Evolutionary conservation across 2,329 filamentous ascomycete genomes (phyloP), one percentile per base, ranked within the genome.

Genomic region (Neophaeococcomyces mojaviensis): DNA sequence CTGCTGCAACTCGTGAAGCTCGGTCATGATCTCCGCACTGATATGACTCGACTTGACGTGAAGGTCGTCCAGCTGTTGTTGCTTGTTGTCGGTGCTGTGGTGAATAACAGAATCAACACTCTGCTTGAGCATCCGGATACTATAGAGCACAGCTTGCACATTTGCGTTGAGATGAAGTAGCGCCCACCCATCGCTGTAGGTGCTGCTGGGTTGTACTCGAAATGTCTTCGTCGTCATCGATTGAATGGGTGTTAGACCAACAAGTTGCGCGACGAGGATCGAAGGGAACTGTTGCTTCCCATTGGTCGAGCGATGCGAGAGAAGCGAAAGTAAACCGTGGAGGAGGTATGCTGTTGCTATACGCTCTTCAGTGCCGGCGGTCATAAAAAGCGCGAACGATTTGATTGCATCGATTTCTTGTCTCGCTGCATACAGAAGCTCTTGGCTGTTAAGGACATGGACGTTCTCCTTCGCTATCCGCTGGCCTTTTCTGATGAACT

Each of bases 131-230:
- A 84, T 75, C 35, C 79, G 71, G 1, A 84, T 58, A 0, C 81
- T 84, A 57, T 84, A 85, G 4, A 78, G 61, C 1, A 72, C 68
- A 3, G 76, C 77, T 44, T 82, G 77, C 0, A 79, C 61, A 51
- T 82, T 77, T 0, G 81, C 79, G 7, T 71, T 60, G 39, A 83
- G 68, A 55, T 87, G 82, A 35, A 84, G 62, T 15, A 44, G 19
- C 6, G 26, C 28, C 41, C 41, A 44, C n/a, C 15, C 15, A 15
- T 22, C 22, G 33, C 36, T 44, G 15, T 18, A n/a, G 3, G 20
- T 19, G 16, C 32, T 28, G 24, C 26, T 41, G 4, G 16, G 7
- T 16, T 18, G 16, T 15, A 28, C 8, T 19, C 32, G 15, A 13
- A 33, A 8, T 12, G 15, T 37, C 4, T n/a, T 22, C 4, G 9